Base-by-base conservation (phyloP, 208 protist genomes). In the Acanthamoeba sp. region DNA sequence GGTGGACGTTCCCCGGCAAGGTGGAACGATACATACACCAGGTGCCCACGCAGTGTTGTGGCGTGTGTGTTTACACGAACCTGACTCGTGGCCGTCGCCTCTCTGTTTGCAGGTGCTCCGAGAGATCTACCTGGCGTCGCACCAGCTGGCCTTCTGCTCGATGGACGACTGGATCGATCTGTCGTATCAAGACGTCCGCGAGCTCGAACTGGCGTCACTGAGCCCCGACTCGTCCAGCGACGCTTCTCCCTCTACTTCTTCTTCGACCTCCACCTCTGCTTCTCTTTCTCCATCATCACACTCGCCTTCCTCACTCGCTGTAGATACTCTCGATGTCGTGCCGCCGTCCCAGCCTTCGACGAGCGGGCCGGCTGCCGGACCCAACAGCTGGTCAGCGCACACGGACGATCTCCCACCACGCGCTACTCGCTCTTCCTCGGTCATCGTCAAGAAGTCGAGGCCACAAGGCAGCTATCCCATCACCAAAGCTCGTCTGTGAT, bases 121-220 rank as follows among this genome's bases (percentile, higher is more conserved):
- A 2, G 69, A 80, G 38, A 80, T 80, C 32, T 80, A 80, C 36
- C 69, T 80, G 12, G 69, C 69, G 20, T 50, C 69, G 69, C 69
- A 80, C 18, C 69, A 80, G 69, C 38, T 80, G 6, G 69, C 69
- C 2, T 80, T 80, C 69, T 80, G 69, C 5, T 80, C 69, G 0
- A 50, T 80, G 38, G 69, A 80, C 7, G 69, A 80, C 27, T 80
- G 69, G 69, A 80, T 80, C 69, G 69, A 80, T 24, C 69, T 80
- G 32, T 80, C 69, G 18, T 80, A 80, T 27, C n/a, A 80, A 22
- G 69, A 80, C 69, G 69, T 80, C 14, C 69, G 69, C 69, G 38
- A 80, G 36, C 32, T 80, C 69, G 69, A 80, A 22, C 32, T 80
- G 36, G 69, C 18, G 6, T 80, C 69, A 18, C 34, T 80, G 27